Conservation (phyloP, 257 asterid species). For the Solanum pinnatisectum region DNA sequence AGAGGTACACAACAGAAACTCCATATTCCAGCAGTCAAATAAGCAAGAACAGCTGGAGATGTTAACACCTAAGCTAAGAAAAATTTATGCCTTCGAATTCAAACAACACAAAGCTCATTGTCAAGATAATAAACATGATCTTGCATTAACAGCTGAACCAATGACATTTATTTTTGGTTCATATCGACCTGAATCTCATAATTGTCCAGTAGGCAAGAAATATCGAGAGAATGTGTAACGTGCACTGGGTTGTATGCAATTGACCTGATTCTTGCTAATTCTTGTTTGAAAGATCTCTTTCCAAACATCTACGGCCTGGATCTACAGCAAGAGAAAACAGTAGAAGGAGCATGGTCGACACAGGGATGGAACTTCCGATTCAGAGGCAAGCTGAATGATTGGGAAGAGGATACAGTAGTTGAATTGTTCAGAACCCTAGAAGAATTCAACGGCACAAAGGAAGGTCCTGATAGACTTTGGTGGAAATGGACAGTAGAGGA, state of each 20-base stretch:
- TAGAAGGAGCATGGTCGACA: not conserved
- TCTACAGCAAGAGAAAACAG: not conserved
- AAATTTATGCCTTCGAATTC: not conserved
- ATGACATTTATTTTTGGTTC: not conserved
- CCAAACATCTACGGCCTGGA: not conserved
- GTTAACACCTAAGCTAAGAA: not conserved
- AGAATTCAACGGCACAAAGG: not conserved
- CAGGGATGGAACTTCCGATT: not conserved
- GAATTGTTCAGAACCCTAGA: not conserved
- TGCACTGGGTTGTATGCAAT: not conserved
- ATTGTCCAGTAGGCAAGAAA: not conserved
- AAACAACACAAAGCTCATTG: not conserved
- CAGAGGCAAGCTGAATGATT: not conserved
- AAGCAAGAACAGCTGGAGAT: not conserved
- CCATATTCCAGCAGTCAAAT: not conserved
- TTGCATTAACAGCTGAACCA: not conserved
- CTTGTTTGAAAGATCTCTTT: not conserved
- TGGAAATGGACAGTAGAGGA: not conserved
- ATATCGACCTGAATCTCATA: not conserved
- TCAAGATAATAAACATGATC: not conserved
- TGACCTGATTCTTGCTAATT: not conserved
- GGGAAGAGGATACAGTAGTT: not conserved
- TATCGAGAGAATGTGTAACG: not conserved
- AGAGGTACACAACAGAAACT: not conserved
- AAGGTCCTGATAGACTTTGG: not conserved